Percentiles rank a stretch among this genome's conserved stretches.
Conservation (phyloP, 2,329 filamentous ascomycete genomes). For the Alternaria panax region DNA sequence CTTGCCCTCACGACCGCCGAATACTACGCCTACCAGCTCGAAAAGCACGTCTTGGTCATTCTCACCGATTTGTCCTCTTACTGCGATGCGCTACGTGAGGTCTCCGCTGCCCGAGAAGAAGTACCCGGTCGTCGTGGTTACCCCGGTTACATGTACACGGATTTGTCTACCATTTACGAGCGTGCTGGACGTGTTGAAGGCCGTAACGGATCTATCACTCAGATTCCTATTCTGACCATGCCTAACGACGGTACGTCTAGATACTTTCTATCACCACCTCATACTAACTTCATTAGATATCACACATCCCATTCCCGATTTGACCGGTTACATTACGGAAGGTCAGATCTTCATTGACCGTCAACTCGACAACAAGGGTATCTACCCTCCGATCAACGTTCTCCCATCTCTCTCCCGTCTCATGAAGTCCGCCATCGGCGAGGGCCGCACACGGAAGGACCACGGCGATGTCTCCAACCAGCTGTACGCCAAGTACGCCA, state of each 20-base stretch:
- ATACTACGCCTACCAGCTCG: conserved; percentile 99
- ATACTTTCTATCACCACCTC: no score
- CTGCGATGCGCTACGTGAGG: conserved; percentile 98
- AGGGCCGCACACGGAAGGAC: conserved; percentile 94
- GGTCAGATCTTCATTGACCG: conserved; percentile 98
- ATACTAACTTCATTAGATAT: conserved; percentile 69
- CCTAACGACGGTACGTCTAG: conserved; percentile 81
- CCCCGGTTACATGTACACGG: conserved; percentile 99
- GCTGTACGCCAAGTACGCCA: conserved; percentile 99
- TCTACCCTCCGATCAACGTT: conserved; percentile 99
- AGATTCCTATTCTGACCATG: conserved; percentile 99
- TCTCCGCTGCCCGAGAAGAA: conserved; percentile 97
- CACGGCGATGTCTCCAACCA: conserved; percentile 99
- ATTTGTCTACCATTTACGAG: conserved; percentile 99
- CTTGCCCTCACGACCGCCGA: conserved; percentile 97
- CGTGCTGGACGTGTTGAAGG: conserved; percentile 96
- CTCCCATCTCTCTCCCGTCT: conserved; percentile 96
- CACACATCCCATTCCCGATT: conserved; percentile 96
- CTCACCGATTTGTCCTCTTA: conserved; percentile 97
- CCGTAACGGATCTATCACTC: conserved; percentile 97
- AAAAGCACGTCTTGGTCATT: conserved; percentile 99
- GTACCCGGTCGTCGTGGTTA: conserved; percentile 99
- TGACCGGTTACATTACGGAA: conserved; percentile 99
- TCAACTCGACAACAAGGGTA: conserved; percentile 91
- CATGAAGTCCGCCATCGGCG: conserved; percentile 99